These are phyloP conservation scores for Plasmodium inui DNA, from an alignment of 169 alveolate species.

Conservation along the genomic window DNA sequence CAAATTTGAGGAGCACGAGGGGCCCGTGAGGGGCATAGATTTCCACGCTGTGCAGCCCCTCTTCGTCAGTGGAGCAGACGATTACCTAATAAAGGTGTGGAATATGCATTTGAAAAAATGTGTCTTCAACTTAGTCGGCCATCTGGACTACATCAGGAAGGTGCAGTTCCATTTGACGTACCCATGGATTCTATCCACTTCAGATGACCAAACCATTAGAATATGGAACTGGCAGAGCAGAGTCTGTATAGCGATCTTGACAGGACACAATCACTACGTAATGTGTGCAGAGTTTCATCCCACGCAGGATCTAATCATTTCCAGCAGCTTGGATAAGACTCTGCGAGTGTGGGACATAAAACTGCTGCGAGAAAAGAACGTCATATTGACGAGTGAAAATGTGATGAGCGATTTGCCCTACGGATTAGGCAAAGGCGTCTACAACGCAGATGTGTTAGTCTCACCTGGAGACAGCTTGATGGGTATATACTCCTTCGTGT, in stretches of 20 bases:
- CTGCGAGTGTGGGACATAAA: conserved; percentile 96
- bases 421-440: conserved; percentile 15
- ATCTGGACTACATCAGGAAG: conserved; percentile 96
- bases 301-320: conserved; percentile 91
- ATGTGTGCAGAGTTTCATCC: conserved; percentile 98
- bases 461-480: not conserved
- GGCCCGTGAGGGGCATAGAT: conserved; percentile 96
- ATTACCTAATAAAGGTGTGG: conserved; percentile 95
- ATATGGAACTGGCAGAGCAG: conserved; percentile 98
- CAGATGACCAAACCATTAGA: conserved; percentile 97
- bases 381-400: conserved; percentile 73
- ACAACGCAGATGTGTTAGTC: conserved; percentile 11
- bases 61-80: conserved; percentile 98
- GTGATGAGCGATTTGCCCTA: conserved; percentile 6
- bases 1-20: conserved; percentile 95
- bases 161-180: conserved; percentile 95
- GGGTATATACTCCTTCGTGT: conserved; percentile 9
- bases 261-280: conserved; percentile 98
- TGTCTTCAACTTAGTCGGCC: conserved; percentile 94
- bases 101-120: conserved; percentile 94
- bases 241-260: conserved; percentile 87
- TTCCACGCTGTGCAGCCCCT: conserved; percentile 95
- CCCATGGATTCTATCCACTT: conserved; percentile 96
- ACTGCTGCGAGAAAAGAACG: conserved; percentile 92
- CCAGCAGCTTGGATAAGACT: conserved; percentile 95